Evolutionary conservation across 148 eudicot genomes (phyloP).

Genomic region (Heliamphora exappendiculata): DNA sequence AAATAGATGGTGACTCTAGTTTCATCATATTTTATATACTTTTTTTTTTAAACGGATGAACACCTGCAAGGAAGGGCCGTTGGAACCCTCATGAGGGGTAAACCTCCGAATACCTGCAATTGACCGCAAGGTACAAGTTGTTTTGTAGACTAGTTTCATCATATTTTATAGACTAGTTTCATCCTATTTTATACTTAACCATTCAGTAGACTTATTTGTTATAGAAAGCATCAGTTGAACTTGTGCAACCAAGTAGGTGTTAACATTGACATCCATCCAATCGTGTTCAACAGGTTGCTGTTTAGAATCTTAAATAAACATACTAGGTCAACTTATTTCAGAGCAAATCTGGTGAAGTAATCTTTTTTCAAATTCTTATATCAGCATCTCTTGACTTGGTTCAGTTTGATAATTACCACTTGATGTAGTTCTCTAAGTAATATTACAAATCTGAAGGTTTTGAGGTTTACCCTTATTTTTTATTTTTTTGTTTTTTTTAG

Average conservation of each 20-base stretch:
- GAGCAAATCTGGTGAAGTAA: neutral
- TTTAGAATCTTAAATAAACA: neutral
- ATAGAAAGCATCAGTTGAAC: neutral
- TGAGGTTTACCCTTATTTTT: no score
- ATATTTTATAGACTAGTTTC: neutral
- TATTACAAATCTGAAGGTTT: no score
- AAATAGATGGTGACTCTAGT: no score
- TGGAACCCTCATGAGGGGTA: no score
- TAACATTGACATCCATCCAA: neutral
- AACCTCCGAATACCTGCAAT: no score
- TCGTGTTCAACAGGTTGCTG: neutral
- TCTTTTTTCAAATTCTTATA: neutral
- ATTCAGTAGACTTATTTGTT: neutral
- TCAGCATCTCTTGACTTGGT: neutral
- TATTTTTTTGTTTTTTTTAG: no score
- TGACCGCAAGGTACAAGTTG: no score
- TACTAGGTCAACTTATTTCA: no score
- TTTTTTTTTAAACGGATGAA: no score
- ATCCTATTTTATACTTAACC: neutral
- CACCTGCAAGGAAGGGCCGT: no score
- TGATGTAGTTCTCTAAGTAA: neutral
- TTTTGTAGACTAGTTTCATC: no score
- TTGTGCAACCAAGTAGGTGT: neutral
- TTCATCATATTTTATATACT: no score
- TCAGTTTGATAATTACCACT: neutral